A percentile compares a stretch with the other conserved stretches of the same genome.
Evolutionary conservation across 371 early-diverging fungal genomes (phyloP).

Genomic region (Blyttiomyces sp.): DNA sequence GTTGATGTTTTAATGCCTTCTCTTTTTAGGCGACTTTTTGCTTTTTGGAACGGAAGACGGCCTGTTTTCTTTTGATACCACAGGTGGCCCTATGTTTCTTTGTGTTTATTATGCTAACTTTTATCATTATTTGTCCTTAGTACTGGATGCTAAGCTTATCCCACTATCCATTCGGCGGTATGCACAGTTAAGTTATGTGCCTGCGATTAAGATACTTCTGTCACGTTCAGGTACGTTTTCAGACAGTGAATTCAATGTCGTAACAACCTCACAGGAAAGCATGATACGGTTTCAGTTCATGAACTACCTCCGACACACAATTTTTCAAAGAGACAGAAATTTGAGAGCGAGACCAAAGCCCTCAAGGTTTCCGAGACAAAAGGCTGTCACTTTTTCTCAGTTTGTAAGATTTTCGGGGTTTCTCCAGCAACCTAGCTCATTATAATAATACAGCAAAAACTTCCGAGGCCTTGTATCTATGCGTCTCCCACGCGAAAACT

Average conservation of each 20-base stretch:
- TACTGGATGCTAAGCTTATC: constrained; percentile 32
- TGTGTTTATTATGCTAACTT: not conserved
- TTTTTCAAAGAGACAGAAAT: constrained; percentile 32
- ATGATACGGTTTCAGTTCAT: constrained; percentile 46
- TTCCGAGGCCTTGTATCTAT: constrained; percentile 36
- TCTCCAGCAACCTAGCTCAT: not conserved
- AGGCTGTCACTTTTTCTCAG: constrained; percentile 41
- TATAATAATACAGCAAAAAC: constrained; percentile 16
- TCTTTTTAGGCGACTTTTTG: constrained; percentile 34
- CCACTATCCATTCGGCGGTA: constrained; percentile 45
- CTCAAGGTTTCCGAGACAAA: constrained; percentile 53
- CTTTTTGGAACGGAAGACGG: constrained; percentile 53
- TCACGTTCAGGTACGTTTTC: constrained; percentile 43
- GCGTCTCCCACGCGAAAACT: constrained; percentile 33
- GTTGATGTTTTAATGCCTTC: too few relatives aligned
- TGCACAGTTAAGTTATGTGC: constrained; percentile 40
- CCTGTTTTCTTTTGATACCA: constrained; percentile 43
- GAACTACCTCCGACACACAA: constrained; percentile 27
- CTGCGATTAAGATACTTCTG: constrained; percentile 38
- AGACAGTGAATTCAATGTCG: not conserved
- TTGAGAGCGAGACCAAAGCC: constrained; percentile 51
- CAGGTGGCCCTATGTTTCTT: constrained; percentile 16
- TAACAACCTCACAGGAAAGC: constrained; percentile 29
- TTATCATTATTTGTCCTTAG: not conserved
- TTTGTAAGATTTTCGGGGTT: constrained; percentile 23